Evolutionary conservation across 169 alveolate genomes (phyloP), one percentile per base, ranked within the genome.

Genomic region (Plasmodium falciparum): DNA sequence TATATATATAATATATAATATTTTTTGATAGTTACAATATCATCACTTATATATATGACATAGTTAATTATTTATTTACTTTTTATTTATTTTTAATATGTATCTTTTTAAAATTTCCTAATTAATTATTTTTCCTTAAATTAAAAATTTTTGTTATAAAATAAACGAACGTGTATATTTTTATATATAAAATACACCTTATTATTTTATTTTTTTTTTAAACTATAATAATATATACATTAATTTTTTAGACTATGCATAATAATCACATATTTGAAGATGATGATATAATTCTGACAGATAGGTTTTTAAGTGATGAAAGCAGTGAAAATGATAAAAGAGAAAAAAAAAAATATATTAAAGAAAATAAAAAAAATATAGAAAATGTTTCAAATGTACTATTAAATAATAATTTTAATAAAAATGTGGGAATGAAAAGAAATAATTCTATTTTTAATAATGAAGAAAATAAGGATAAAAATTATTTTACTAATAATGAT

Each of bases 241-340:
- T 39, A 39, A 39, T 39, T 39, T 39, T 39, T 39, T 39, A 39
- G 47, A 39, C 47, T 39, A 39, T 39, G 47, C 47, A 39, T 39
- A 39, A 39, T 63, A 20, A 33, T 15, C 24, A 20, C 50, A 54
- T 56, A 17, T 20, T 71, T 50, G 88, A 88, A 65, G 89, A 56
- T 9, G 71, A 22, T 52, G 74, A 72, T 75, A 17, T 69, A 63
- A 47, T 75, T 39, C 49, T 88, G n/a, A 63, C 73, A 29, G 90
- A 88, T 29, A 49, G 49, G 3, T 85, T 74, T 69, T 74, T 52
- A 24, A 67, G 72, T 45, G 54, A 63, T 59, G 58, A 71, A 8
- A 52, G 49, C 52, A 22, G 11, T 20, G 85, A 83, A 72, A 63
- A 58, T 22, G 85, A 83, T 49, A 52, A 56, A 43, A 6, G 43